These are phyloP conservation scores for Pyrenochaeta sp. DNA, from an alignment of 2,329 filamentous ascomycete genomes.

Conservation along the genomic window DNA sequence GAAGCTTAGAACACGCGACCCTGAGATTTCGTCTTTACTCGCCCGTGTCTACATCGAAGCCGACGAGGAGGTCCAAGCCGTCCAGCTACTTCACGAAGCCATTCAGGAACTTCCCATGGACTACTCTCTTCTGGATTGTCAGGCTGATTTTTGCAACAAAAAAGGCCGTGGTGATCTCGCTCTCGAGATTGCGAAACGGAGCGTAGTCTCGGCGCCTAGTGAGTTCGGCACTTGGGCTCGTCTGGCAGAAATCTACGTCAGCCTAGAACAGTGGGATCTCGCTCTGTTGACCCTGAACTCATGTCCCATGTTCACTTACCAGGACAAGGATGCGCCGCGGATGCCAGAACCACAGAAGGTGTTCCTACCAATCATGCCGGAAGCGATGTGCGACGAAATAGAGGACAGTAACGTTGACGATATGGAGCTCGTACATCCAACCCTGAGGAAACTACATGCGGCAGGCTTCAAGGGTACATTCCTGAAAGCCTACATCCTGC, in stretches of 20 bases:
- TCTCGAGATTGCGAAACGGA: slow-evolving; percentile 89
- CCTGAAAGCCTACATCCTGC: slow-evolving; percentile 88
- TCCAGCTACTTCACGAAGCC: slow-evolving; percentile 85
- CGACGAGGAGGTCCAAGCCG: slow-evolving; percentile 95
- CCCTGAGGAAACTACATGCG: slow-evolving; percentile 83
- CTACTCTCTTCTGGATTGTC: slow-evolving; percentile 93
- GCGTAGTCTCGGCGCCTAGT: slow-evolving; percentile 92
- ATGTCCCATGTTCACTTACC: slow-evolving; percentile 99
- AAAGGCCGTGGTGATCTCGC: slow-evolving; percentile 90
- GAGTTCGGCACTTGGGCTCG: slow-evolving; percentile 98
- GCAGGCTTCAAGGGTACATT: slow-evolving; percentile 95
- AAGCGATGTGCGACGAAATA: slow-evolving; percentile 93
- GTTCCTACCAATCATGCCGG: slow-evolving; percentile 82
- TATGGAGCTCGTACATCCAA: slow-evolving; percentile 85
- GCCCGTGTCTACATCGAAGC: slow-evolving; percentile 92
- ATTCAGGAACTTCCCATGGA: slow-evolving; percentile 96
- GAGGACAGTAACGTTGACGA: slow-evolving; percentile 85
- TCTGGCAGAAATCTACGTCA: slow-evolving; percentile 90
- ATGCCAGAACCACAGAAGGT: slow-evolving; percentile 94
- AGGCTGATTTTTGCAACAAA: slow-evolving; percentile 87
- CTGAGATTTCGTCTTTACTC: slow-evolving; percentile 91
- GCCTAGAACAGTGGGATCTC: slow-evolving; percentile 95
- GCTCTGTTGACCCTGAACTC: slow-evolving; percentile 95
- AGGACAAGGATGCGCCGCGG: slow-evolving; percentile 93
- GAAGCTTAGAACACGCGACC: slow-evolving; percentile 87